Percentiles rank a stretch among this genome's conserved stretches.
Conservation (phyloP, 345 rosid species). For the Eucalyptus viminalis region DNA sequence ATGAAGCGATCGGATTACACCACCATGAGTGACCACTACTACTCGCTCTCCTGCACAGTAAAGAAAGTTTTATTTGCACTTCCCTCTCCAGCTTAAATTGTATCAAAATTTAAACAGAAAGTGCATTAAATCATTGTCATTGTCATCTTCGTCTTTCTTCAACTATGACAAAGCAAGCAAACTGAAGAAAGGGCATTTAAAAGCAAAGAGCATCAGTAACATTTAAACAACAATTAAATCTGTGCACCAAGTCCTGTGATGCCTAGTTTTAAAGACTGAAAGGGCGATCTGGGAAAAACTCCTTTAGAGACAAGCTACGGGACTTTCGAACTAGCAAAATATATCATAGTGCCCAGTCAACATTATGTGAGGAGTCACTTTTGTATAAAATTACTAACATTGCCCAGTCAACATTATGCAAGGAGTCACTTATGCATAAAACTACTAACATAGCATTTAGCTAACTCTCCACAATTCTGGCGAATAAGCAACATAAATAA, state of each 20-base stretch:
- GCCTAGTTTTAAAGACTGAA: neutral
- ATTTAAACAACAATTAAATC: neutral
- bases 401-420: neutral
- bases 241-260: neutral
- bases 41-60: conserved; percentile 44
- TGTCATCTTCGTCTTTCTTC: neutral
- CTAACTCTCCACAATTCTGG: neutral
- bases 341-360: neutral
- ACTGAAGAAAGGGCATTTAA: neutral
- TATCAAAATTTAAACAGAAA: neutral
- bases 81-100: neutral
- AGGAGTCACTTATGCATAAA: neutral
- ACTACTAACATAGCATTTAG: neutral
- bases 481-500: neutral
- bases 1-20: conserved; percentile 53
- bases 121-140: neutral
- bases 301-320: neutral
- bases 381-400: no score
- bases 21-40: conserved; percentile 68
- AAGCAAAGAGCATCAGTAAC: neutral
- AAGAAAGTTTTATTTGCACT: neutral
- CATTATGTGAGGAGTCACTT: no score
- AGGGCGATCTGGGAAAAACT: neutral
- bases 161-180: neutral
- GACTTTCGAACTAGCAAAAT: neutral